Conservation (phyloP, 495 filamentous ascomycete species). For the Peziza echinospora region DNA sequence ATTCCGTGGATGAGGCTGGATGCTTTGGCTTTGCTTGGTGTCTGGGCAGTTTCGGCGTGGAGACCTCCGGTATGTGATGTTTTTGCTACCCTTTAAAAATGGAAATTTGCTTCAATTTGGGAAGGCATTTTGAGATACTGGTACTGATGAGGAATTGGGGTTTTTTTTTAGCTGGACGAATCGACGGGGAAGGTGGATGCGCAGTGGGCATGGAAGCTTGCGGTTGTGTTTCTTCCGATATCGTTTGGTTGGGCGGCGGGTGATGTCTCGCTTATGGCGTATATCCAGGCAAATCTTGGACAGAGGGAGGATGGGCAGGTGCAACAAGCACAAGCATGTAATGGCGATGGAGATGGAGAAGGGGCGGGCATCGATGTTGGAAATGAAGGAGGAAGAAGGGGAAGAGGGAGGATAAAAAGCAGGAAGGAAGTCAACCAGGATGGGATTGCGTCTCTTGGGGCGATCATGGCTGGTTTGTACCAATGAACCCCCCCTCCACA, state of each 20-base stretch:
- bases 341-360: no score
- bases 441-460: constrained; percentile 26
- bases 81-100: no score
- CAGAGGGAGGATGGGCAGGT: no score
- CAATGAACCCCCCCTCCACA: neutral
- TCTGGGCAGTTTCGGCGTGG: constrained; percentile 25
- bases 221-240: constrained; percentile 25
- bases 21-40: constrained; percentile 21
- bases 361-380: no score
- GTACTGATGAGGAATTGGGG: neutral
- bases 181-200: constrained; percentile 6
- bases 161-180: neutral
- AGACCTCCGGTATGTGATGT: constrained; percentile 5
- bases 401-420: no score
- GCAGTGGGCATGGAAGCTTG: constrained; percentile 23
- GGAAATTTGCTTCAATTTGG: no score
- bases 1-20: constrained; percentile 27
- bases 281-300: constrained; percentile 26
- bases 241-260: constrained; percentile 29
- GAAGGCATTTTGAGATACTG: neutral
- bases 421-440: no score
- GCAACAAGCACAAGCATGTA: no score
- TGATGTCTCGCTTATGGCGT: constrained; percentile 26
- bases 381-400: no score
- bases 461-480: constrained; percentile 20